Evolutionary conservation across 2,329 filamentous ascomycete genomes (phyloP).

Genomic region (Diaporthe sp.): DNA sequence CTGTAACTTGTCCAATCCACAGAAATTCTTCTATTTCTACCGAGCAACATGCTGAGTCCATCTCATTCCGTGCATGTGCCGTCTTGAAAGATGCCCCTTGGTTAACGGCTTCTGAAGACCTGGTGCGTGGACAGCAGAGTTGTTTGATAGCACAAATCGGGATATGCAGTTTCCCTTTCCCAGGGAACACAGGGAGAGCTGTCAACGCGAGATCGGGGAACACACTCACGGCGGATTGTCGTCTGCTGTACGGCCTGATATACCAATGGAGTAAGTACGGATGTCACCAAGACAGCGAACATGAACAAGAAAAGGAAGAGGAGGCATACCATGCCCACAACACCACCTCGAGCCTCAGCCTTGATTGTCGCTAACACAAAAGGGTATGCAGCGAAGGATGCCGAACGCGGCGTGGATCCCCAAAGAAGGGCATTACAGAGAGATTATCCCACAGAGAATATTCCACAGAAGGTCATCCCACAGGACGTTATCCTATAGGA

Average conservation of each 20-base stretch:
- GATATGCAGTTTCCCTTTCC: constrained; percentile 25
- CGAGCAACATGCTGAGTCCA: neutral
- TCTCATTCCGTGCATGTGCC: neutral
- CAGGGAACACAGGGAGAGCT: constrained; percentile 5
- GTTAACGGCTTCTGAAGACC: neutral
- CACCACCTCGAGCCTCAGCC: no score
- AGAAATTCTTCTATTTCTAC: neutral
- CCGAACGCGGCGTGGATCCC: no score
- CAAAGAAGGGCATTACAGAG: no score
- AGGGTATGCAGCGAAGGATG: no score
- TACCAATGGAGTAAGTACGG: neutral
- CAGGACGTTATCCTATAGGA: no score
- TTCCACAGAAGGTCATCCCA: no score
- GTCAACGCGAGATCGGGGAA: constrained; percentile 2
- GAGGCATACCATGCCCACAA: no score
- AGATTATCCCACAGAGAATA: no score
- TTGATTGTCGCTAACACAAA: no score
- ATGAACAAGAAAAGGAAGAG: no score
- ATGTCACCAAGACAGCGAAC: no score
- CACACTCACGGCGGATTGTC: neutral
- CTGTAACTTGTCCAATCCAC: neutral
- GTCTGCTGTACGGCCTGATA: constrained; percentile 5
- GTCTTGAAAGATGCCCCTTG: neutral
- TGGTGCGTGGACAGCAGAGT: neutral
- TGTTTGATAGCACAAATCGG: constrained; percentile 37